Evolutionary conservation across 257 asterid species (phyloP), one percentile per base, ranked within the genome.

Genomic region (Thymus quinquecostatus): DNA sequence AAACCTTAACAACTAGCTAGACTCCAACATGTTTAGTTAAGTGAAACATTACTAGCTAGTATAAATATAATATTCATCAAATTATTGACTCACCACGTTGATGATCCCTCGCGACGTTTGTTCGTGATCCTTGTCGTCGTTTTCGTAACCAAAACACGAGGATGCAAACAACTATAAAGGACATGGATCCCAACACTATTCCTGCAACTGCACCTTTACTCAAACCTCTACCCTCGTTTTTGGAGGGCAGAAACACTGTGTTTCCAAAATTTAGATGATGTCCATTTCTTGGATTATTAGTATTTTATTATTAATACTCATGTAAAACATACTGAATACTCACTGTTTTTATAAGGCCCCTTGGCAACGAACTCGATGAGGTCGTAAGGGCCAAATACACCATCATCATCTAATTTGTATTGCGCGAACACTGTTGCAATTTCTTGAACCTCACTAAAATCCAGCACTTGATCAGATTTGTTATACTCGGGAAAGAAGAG

Each of bases 351-450:
- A 41, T 70, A 79, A 67, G 80, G 83, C 44, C 85, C 86, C 36
- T 54, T 36, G 14, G 81, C 81, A 10, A 78, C 81, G 74, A 86
- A 86, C 77, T 82, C 71, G 75, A 86, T 82, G 59, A 86, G 87
- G 69, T 83, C 88, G 55, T 77, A 83, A 32, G 88, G 91, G 69
- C 91, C 91, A 62, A 79, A 86, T 21, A 64, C 68, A 53, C 81
- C 85, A 58, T 3, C 51, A 33, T 75, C 72, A 2, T 85, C 80
- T 57, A 86, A 51, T 13, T 57, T 21, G 72, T 83, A 83, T 36
- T 27, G 10, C 60, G 91, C 84, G 77, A 86, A 86, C 33, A 70
- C 51, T 10, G 43, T 11, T 51, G 85, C 85, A 13, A 86, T 81
- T 44, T 50, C 69, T 55, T 1, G 74, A 75, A 86, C 27, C 73